Conservation (phyloP, 2,329 filamentous ascomycete genomes). For the Fusarium liriodendri region DNA sequence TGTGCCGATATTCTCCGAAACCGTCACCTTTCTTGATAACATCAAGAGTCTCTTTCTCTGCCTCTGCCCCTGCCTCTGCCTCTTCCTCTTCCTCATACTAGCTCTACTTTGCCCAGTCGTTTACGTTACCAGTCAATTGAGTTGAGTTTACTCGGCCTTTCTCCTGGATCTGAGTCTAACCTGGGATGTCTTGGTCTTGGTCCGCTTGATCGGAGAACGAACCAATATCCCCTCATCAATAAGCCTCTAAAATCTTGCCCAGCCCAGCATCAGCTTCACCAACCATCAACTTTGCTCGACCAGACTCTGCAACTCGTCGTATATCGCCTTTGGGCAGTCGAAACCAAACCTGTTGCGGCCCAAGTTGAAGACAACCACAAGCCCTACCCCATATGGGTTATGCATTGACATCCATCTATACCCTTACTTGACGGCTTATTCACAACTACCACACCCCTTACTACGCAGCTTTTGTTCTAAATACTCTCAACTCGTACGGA, state of each 20-base stretch:
- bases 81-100: neutral
- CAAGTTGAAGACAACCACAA: neutral
- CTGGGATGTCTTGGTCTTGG: slow-evolving; percentile 17
- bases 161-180: slow-evolving; percentile 28
- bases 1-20: slow-evolving; percentile 19
- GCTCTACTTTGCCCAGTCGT: neutral
- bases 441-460: neutral
- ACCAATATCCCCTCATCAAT: slow-evolving; percentile 26
- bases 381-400: neutral
- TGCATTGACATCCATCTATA: slow-evolving; percentile 10
- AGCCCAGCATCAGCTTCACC: slow-evolving; percentile 18
- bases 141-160: slow-evolving; percentile 6
- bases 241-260: slow-evolving; percentile 17
- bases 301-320: neutral
- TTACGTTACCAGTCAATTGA: slow-evolving; percentile 13
- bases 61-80: neutral
- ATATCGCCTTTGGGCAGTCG: neutral
- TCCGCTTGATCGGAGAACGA: slow-evolving; percentile 28
- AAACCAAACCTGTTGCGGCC: neutral
- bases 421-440: neutral
- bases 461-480: neutral
- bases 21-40: neutral
- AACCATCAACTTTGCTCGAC: neutral
- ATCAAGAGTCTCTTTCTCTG: neutral
- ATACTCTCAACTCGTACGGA: neutral